Evolutionary conservation across 176 grass and related monocot species (phyloP).

Genomic region (Oryza coarctata): DNA sequence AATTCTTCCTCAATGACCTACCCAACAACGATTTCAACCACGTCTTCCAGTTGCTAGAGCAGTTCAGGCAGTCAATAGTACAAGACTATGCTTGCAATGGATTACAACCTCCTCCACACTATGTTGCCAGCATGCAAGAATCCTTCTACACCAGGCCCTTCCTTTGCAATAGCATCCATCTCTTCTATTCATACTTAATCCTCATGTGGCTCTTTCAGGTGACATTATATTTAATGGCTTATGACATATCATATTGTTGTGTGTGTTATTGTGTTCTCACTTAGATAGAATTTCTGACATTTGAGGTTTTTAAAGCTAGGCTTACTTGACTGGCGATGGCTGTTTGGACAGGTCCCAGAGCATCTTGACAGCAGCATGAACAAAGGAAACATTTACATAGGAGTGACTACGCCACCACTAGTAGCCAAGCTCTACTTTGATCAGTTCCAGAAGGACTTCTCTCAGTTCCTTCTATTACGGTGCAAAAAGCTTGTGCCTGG

Average conservation of each 20-base stretch:
- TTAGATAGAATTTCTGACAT: too few species aligned
- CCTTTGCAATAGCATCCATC: neutral
- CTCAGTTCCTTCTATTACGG: slow-evolving; percentile 26
- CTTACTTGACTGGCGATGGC: too few species aligned
- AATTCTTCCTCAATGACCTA: neutral
- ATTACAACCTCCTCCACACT: neutral
- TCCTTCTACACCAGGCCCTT: slow-evolving; percentile 44
- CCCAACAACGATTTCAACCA: neutral
- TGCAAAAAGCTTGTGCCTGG: slow-evolving; percentile 3
- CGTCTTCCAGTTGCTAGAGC: neutral
- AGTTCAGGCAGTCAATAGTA: neutral
- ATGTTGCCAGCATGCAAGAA: slow-evolving; percentile 18
- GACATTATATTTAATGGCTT: neutral
- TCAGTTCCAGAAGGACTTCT: slow-evolving; percentile 40
- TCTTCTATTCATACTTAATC: slow-evolving; percentile 15
- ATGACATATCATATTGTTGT: too few species aligned
- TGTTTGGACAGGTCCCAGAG: slow-evolving; percentile 18
- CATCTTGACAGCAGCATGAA: slow-evolving; percentile 17
- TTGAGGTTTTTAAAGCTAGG: too few species aligned
- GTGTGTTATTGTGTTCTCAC: too few species aligned
- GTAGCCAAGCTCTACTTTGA: slow-evolving; percentile 37
- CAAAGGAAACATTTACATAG: slow-evolving; percentile 39
- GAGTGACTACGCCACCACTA: neutral
- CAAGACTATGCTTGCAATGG: neutral
- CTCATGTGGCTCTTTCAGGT: slow-evolving; percentile 26